Percentiles rank a stretch among this genome's conserved stretches.
phyloP scores from a whole-genome alignment of 31 red algal species.

The Asparagopsis taxiformis region DNA sequence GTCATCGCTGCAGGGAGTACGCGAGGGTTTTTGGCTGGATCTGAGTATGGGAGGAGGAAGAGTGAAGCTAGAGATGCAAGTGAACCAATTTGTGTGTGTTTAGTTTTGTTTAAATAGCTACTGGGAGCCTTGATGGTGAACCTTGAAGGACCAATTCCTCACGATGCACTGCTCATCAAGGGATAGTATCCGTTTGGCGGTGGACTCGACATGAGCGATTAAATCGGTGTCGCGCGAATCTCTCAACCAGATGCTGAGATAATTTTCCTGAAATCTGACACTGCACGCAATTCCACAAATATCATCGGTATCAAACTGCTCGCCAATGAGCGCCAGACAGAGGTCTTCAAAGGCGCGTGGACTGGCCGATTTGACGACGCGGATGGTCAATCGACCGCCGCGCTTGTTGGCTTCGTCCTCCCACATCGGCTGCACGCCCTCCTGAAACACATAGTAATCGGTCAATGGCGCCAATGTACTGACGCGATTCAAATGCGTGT shows the following conservation, averaged over 20 bases:
- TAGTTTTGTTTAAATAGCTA: no score
- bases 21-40: no score
- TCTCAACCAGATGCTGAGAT: conserved; percentile 50
- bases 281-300: conserved; percentile 68
- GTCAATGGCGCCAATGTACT: conserved; percentile 51
- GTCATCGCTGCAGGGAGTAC: no score
- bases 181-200: conserved; percentile 37
- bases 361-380: conserved; percentile 36
- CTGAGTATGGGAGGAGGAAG: no score
- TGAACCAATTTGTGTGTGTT: no score
- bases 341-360: conserved; percentile 69
- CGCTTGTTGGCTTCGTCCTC: conserved; percentile 70
- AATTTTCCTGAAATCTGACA: conserved; percentile 49
- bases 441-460: conserved; percentile 70
- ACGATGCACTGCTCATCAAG: conserved; percentile 11
- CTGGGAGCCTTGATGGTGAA: no score
- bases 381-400: conserved; percentile 60
- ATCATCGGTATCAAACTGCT: conserved; percentile 70
- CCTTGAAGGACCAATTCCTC: conserved; percentile 63
- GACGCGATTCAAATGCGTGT: conserved; percentile 56
- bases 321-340: conserved; percentile 58
- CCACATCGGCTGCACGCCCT: conserved; percentile 76
- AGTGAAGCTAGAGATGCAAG: no score
- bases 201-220: conserved; percentile 29
- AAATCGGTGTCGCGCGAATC: conserved; percentile 26